Conservation (phyloP, 2,329 filamentous ascomycete genomes). For the Fusarium staphyleae region DNA sequence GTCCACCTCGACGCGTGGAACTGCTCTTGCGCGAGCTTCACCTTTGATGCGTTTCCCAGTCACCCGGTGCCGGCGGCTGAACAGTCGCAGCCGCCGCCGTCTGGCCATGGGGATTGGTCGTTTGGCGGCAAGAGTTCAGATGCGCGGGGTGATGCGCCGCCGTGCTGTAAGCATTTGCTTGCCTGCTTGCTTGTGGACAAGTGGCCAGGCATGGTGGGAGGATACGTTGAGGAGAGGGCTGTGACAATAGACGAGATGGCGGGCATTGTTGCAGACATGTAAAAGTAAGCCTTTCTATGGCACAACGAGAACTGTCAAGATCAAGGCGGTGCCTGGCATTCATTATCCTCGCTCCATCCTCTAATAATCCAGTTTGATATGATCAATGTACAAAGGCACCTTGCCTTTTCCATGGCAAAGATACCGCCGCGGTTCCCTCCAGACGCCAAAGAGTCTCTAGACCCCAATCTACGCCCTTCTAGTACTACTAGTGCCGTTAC, state of each 20-base stretch:
- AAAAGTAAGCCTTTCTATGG: constrained; percentile 11
- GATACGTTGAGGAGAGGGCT: constrained; percentile 60
- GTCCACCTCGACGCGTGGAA: constrained; percentile 82
- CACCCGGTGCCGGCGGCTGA: constrained; percentile 7
- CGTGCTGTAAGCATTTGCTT: constrained; percentile 87
- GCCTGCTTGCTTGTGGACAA: constrained; percentile 78
- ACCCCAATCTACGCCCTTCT: constrained; percentile 30
- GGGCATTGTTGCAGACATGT: constrained; percentile 65
- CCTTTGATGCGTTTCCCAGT: constrained; percentile 71
- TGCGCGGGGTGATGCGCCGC: constrained; percentile 52
- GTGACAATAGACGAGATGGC: constrained; percentile 73
- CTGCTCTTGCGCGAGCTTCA: constrained; percentile 88
- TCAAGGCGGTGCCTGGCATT: constrained; percentile 19
- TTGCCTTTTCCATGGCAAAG: constrained; percentile 31
- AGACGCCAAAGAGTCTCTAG: constrained; percentile 35
- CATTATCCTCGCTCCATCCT: constrained; percentile 37
- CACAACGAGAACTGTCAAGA: constrained; percentile 7
- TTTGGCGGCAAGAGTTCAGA: constrained; percentile 61
- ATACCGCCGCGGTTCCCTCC: constrained; percentile 31
- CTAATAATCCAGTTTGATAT: constrained; percentile 41
- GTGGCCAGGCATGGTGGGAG: constrained; percentile 65
- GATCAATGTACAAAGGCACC: constrained; percentile 43
- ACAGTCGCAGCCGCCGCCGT: not conserved
- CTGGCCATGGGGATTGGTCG: constrained; percentile 37
- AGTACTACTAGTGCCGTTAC: constrained; percentile 13